A percentile compares a stretch with the other conserved stretches of the same genome.
Evolutionary conservation across 176 grass and related monocot species (phyloP).

Genomic region (Puya raimondii): DNA sequence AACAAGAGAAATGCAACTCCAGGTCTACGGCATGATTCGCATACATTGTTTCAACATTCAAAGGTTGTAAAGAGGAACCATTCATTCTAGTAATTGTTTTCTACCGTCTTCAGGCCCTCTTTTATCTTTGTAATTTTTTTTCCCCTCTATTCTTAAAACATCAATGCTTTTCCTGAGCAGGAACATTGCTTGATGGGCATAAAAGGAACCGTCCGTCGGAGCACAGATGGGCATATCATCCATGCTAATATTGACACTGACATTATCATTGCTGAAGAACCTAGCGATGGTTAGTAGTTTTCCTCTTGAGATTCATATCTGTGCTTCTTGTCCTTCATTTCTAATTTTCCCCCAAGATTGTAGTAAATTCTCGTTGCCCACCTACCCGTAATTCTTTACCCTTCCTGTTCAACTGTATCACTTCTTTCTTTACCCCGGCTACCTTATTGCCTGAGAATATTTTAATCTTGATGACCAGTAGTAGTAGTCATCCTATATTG

Average conservation of each 20-base stretch:
- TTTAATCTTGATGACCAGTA: too few relatives aligned
- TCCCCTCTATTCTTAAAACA: slow-evolving; percentile 20
- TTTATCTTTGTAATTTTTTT: slow-evolving; percentile 7
- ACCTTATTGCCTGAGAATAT: too few relatives aligned
- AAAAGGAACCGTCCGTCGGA: slow-evolving; percentile 95
- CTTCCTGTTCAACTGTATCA: background rate
- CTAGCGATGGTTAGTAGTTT: slow-evolving; percentile 60
- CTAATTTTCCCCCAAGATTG: too few relatives aligned
- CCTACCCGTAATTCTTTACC: background rate
- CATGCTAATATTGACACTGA: slow-evolving; percentile 99
- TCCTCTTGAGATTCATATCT: slow-evolving; percentile 14
- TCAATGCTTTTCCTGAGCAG: slow-evolving; percentile 36
- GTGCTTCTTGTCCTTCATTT: slow-evolving; percentile 10
- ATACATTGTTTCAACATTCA: slow-evolving; percentile 81
- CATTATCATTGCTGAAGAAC: slow-evolving; percentile 95
- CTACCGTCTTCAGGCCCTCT: background rate
- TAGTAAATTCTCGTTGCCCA: too few relatives aligned
- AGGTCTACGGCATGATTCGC: slow-evolving; percentile 79
- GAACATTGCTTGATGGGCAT: slow-evolving; percentile 99
- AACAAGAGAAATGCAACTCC: slow-evolving; percentile 93
- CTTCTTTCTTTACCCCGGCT: background rate
- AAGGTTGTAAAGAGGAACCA: slow-evolving; percentile 35
- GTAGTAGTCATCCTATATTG: background rate
- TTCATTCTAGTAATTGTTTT: background rate
- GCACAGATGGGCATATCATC: slow-evolving; percentile 96